Evolutionary conservation across 257 asterid genomes (phyloP), one percentile per base, ranked within the genome.

Genomic region (Paraleonurus japonicus): DNA sequence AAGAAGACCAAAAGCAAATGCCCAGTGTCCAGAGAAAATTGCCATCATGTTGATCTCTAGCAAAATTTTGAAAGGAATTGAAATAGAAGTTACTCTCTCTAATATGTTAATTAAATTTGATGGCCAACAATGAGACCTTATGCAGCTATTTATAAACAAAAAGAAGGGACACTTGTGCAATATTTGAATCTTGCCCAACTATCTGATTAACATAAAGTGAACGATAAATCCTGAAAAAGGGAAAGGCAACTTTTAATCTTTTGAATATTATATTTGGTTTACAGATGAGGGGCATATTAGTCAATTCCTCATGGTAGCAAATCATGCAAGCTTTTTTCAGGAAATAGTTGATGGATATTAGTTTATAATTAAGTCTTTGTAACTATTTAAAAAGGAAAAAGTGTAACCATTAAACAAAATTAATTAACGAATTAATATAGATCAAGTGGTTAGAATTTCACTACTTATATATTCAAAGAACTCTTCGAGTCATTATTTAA

Each of bases 1-100:
- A 47, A 89, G 88, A 9, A 89, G 73, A 1, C 96, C 95, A 75
- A 85, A 89, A 12, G 64, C 85, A 78, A 87, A 81, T 79, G 85
- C 78, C 96, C 82, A 85, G 41, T 84, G 85, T 50, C 74, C 84
- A 50, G 85, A 32, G 57, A 78, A 64, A 63, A 26, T 61, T 55
- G 78, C 79, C 89, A 85, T 89, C 89, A 85, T 89, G 23, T 41
- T 37, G 57, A 77, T 82, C 1, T 20, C 57, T 17, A 9, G 68
- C 23, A 54, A 73, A 68, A 11, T n/a, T n/a, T 64, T 28, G 54
- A 33, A 13, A 57, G 69, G 24, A 37, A 45, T 60, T 71, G 69
- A 19, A 59, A 41, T 39, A 24, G 3, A 5, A 57, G 10, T 71
- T 13, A 60, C 23, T 8, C n/a, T 59, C 50, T 41, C 24, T 22